Conservation (phyloP, 441 rosid species). For the Populus trichocarpa region DNA sequence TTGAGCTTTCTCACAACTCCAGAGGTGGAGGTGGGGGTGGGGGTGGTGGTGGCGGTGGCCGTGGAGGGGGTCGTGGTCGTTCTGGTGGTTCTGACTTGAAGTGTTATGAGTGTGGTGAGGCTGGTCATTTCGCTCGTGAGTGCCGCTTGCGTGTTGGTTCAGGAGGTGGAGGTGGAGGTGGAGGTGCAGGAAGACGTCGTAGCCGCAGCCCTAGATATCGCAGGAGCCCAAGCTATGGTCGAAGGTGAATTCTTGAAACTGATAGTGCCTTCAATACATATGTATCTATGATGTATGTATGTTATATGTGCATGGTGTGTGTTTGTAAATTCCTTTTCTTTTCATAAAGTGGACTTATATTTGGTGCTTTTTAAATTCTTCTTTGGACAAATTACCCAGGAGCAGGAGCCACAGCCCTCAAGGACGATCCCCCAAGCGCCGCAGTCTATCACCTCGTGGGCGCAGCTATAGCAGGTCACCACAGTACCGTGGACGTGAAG, state of each 20-base stretch:
- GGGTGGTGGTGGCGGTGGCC: slow-evolving; percentile 30
- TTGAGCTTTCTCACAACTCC: slow-evolving; percentile 88
- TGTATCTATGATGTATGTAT: background rate
- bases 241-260: slow-evolving; percentile 44
- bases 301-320: background rate
- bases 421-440: slow-evolving; percentile 58
- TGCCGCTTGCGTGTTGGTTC: slow-evolving; percentile 60
- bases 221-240: slow-evolving; percentile 79
- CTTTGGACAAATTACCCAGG: background rate
- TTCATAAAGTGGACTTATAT: background rate
- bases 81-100: slow-evolving; percentile 81
- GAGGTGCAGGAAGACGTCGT: slow-evolving; percentile 61
- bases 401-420: slow-evolving; percentile 80
- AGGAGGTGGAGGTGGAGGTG: slow-evolving; percentile 41
- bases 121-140: slow-evolving; percentile 96
- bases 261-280: background rate
- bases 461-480: no score
- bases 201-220: slow-evolving; percentile 87
- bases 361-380: background rate
- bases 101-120: slow-evolving; percentile 93
- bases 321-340: background rate
- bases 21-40: slow-evolving; percentile 50
- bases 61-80: slow-evolving; percentile 51
- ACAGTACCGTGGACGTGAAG: no score
- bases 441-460: slow-evolving; percentile 56